phyloP scores from a whole-genome alignment of 2,329 filamentous ascomycete genomes.

The Calcarisporium arbuscula region DNA sequence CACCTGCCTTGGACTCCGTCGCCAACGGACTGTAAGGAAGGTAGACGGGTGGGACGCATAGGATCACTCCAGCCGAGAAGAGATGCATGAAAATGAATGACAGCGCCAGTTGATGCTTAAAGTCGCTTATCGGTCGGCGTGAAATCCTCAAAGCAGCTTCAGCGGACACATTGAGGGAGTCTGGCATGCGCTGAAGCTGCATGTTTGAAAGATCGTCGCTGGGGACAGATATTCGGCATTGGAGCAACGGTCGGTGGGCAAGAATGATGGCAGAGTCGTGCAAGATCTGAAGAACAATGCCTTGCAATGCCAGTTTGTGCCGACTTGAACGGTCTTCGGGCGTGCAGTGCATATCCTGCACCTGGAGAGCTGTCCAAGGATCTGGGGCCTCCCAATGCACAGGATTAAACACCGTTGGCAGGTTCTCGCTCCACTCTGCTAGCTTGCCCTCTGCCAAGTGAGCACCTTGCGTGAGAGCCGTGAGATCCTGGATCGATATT shows the following conservation, averaged over 20 bases:
- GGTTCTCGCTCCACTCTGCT: slow-evolving; percentile 8
- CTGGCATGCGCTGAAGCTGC: slow-evolving; percentile 15
- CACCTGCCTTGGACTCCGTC: slow-evolving; percentile 21
- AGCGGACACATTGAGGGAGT: slow-evolving; percentile 17
- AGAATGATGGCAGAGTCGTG: too few species aligned
- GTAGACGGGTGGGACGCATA: slow-evolving; percentile 22
- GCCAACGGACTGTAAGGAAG: slow-evolving; percentile 19
- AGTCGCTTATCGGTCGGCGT: slow-evolving; percentile 16
- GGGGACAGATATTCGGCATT: too few species aligned
- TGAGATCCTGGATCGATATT: slow-evolving; percentile 13
- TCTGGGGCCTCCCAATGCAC: too few species aligned
- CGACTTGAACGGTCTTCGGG: too few species aligned
- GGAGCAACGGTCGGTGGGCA: too few species aligned
- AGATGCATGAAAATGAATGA: slow-evolving; percentile 13
- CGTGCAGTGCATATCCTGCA: too few species aligned
- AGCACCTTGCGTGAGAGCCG: slow-evolving; percentile 11
- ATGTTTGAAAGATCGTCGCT: slow-evolving; percentile 8
- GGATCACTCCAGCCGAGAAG: slow-evolving; percentile 17
- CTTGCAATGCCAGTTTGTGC: too few species aligned
- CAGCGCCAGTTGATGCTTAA: slow-evolving; percentile 17
- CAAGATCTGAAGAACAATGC: too few species aligned
- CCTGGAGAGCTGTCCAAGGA: too few species aligned
- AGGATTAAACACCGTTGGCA: slow-evolving; percentile 3
- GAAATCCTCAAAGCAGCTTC: slow-evolving; percentile 23
- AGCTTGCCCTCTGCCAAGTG: slow-evolving; percentile 9